Evolutionary conservation across 805 yeast species (phyloP), one percentile per base, ranked within the genome.

Genomic region (Isabelozyma pseudorhagii): DNA sequence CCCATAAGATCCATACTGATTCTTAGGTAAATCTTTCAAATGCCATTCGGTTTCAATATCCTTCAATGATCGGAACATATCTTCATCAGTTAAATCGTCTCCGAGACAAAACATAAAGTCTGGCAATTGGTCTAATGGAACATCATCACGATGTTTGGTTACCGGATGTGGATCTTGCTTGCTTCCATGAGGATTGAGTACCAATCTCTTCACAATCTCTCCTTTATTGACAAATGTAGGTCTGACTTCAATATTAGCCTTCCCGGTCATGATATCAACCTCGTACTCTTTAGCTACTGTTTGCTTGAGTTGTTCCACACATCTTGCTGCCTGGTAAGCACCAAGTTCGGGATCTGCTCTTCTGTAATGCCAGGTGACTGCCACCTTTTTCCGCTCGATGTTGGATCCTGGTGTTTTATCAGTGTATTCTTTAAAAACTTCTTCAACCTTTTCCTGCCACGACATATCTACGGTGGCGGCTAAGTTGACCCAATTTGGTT

Each of bases 361-460:
- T 58, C 99, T 82, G 65, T 93, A 94, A 69, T 94, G 99, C 99
- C 99, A 94, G 1, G 98, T 93, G 47, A 94, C 70, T 1, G 99
- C 98, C 14, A 93, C 97, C 60, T 90, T 85, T 67, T 94, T 94
- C 60, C 79, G 79, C 68, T 94, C 99, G 46, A 88, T 85, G 55
- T 79, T 79, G 1, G 97, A 79, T 7, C 97, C 97, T 1, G 96
- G 97, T 0, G 99, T 94, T 54, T 85, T 84, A 43, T 86, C 93
- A 0, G 97, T 90, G 67, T 82, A 91, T 43, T 81, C 74, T 47
- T 74, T 80, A 73, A 88, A 89, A 3, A 89, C 82, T 27, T 82
- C 84, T 48, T 83, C 82, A 13, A 91, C 98, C 48, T 81, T 82
- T n/a, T 69, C 64, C 68, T 91, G 97, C 99, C 99, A 94, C 25